Evolutionary conservation across 1,139 yeast genomes (phyloP).

Genomic region (Pneumocystis murina): DNA sequence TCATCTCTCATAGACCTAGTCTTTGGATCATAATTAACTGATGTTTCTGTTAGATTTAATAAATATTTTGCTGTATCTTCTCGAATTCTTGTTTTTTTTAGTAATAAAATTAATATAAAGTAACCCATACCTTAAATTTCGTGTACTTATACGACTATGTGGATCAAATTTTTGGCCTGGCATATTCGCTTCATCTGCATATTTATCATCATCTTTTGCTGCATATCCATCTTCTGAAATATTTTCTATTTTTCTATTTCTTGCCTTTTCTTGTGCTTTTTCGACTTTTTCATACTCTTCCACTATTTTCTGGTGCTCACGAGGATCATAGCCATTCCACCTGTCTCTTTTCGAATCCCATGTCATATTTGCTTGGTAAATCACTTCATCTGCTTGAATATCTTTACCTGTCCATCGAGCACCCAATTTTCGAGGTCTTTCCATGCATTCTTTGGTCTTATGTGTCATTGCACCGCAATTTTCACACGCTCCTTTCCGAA

Average conservation of each 20-base stretch:
- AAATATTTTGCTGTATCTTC: conserved; percentile 42
- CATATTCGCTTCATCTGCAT: conserved; percentile 16
- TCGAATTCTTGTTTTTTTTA: conserved; percentile 29
- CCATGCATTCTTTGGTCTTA: conserved; percentile 35
- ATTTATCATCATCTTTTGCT: conserved; percentile 11
- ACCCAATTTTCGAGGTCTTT: conserved; percentile 33
- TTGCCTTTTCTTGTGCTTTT: conserved; percentile 17
- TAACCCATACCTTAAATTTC: conserved; percentile 7
- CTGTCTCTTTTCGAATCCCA: conserved; percentile 59
- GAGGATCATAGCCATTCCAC: conserved; percentile 59
- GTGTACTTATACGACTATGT: conserved; percentile 4
- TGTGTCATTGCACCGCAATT: conserved; percentile 41
- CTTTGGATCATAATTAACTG: conserved; percentile 38
- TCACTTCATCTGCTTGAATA: conserved; percentile 20
- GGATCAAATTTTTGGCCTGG: conserved; percentile 14
- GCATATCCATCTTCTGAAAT: conserved; percentile 14
- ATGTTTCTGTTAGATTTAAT: conserved; percentile 25
- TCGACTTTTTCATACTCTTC: conserved; percentile 33
- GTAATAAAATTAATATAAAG: conserved; percentile 12
- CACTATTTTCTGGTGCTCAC: conserved; percentile 42
- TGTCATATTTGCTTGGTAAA: conserved; percentile 25
- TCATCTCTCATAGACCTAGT: conserved; percentile 35
- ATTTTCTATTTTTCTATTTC: background rate
- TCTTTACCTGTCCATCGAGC: conserved; percentile 25
- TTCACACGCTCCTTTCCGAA: conserved; percentile 32